Conservation (phyloP, 2,329 filamentous ascomycete species). For the Talaromyces rugulosus region DNA sequence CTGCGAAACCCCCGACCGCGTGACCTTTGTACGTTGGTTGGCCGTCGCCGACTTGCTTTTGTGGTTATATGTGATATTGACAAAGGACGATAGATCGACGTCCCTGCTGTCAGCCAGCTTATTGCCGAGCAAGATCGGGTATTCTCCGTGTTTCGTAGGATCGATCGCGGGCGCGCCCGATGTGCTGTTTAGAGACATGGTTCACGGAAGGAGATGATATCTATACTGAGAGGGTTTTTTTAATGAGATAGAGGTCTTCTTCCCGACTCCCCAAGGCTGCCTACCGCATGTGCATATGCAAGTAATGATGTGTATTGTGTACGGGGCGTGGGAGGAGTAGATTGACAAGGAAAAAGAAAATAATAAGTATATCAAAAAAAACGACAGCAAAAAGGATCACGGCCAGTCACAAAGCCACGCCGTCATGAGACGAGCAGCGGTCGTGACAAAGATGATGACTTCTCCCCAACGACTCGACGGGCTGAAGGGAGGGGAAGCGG, state of each 20-base stretch:
- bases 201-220: constrained; percentile 17
- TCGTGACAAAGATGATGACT: background rate
- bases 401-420: background rate
- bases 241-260: background rate
- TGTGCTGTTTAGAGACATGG: constrained; percentile 11
- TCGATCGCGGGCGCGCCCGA: constrained; percentile 30
- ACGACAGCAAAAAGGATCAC: background rate
- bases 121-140: constrained; percentile 43
- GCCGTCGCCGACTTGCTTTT: constrained; percentile 39
- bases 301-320: background rate
- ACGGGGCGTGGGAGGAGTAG: background rate
- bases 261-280: background rate
- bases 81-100: constrained; percentile 20
- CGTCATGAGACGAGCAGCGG: background rate
- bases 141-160: constrained; percentile 43
- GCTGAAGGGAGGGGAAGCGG: background rate
- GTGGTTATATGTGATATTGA: constrained; percentile 45
- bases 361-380: background rate
- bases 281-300: background rate
- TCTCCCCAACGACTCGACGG: background rate
- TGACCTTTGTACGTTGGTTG: constrained; percentile 35
- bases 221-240: background rate
- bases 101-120: constrained; percentile 29
- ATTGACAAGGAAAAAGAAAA: background rate
- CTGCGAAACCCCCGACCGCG: constrained; percentile 26